phyloP scores from a whole-genome alignment of 73 alveolate species.

The Paramecium pentaurelia region DNA sequence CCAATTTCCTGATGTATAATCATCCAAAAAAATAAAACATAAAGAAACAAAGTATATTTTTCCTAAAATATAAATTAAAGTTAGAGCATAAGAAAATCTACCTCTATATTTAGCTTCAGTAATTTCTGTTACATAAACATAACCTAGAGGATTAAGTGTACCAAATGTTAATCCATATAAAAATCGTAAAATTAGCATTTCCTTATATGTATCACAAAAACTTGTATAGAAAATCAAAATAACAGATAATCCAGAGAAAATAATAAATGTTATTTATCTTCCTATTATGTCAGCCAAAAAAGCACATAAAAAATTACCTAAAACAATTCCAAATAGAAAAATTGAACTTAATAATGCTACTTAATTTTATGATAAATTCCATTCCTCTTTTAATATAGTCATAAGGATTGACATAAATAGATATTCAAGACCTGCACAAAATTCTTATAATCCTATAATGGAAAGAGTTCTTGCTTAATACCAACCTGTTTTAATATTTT shows the following conservation, averaged over 20 bases:
- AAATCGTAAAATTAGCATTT: neutral
- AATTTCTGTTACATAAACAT: neutral
- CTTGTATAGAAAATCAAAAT: neutral
- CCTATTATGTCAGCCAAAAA: neutral
- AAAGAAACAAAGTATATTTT: neutral
- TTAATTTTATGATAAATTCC: neutral
- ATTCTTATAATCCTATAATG: neutral
- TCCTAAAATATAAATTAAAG: neutral
- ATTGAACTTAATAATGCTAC: neutral
- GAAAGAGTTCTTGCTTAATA: neutral
- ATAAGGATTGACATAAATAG: constrained; percentile 16
- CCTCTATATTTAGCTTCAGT: neutral
- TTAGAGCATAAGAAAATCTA: neutral
- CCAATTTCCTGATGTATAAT: constrained; percentile 45
- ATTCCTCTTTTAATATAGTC: neutral
- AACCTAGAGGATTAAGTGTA: neutral
- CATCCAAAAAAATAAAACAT: neutral
- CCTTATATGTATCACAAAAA: neutral
- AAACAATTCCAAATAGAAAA: neutral
- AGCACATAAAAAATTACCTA: constrained; percentile 23
- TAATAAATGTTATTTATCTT: neutral
- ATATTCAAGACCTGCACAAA: constrained; percentile 39
- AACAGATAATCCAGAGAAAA: constrained; percentile 6
- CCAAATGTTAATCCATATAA: neutral
- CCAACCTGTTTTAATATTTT: neutral